phyloP scores from a whole-genome alignment of 2,329 filamentous ascomycete genomes.

The Venturiaceae sp. region DNA sequence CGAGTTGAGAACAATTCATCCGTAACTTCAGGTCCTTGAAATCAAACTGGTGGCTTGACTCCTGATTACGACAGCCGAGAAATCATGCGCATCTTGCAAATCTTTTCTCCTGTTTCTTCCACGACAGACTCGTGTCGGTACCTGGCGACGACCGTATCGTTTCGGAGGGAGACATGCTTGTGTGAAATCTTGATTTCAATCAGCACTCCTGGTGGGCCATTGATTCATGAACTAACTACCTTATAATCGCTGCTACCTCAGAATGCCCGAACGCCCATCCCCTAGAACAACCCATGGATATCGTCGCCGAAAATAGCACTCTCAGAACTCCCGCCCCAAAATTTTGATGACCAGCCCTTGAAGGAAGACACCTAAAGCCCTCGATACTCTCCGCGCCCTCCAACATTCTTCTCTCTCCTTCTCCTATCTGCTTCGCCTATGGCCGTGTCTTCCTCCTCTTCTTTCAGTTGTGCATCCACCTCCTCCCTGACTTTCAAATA shows the following conservation, averaged over 20 bases:
- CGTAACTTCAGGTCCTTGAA: too few species aligned
- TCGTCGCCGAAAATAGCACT: background rate
- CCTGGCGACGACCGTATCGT: too few species aligned
- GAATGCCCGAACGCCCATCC: background rate
- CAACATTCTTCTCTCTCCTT: conserved; percentile 33
- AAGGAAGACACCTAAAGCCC: background rate
- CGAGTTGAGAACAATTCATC: too few species aligned
- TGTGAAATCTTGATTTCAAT: background rate
- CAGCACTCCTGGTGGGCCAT: background rate
- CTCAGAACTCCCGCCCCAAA: background rate
- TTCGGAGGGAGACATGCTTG: too few species aligned
- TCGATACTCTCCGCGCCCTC: conserved; percentile 28
- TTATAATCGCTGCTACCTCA: background rate
- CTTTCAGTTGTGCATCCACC: conserved; percentile 57
- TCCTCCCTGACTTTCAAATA: conserved; percentile 54
- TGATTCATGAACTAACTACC: background rate
- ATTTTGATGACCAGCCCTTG: too few species aligned
- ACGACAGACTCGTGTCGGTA: too few species aligned
- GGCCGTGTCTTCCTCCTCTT: conserved; percentile 48
- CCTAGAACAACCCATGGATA: background rate
- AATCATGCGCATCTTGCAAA: too few species aligned
- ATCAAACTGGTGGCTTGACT: too few species aligned
- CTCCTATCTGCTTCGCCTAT: conserved; percentile 45
- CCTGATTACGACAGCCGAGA: too few species aligned
- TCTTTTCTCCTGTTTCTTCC: too few species aligned